Conservation (phyloP, 345 rosid species). For the Camelina hispida region DNA sequence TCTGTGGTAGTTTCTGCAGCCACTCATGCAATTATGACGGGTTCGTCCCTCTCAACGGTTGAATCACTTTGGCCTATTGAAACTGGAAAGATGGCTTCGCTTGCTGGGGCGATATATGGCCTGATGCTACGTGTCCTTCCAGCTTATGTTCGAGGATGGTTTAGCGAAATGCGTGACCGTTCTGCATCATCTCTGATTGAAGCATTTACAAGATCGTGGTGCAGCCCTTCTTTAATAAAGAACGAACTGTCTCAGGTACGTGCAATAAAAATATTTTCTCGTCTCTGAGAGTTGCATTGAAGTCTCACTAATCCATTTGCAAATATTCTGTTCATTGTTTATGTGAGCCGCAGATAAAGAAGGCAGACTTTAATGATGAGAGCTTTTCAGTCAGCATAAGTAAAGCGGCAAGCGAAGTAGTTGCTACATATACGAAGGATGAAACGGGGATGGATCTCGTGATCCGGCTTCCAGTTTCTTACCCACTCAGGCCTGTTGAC, state of each 20-base stretch:
- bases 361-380: conserved; percentile 80
- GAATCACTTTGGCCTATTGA: conserved; percentile 89
- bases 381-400: conserved; percentile 81
- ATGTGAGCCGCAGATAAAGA: conserved; percentile 77
- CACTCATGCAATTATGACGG: conserved; percentile 62
- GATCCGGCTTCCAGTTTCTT: conserved; percentile 87
- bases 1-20: conserved; percentile 78
- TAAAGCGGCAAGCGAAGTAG: conserved; percentile 94
- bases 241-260: conserved; percentile 94
- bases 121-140: conserved; percentile 88
- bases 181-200: conserved; percentile 67
- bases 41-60: conserved; percentile 64
- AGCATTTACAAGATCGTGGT: conserved; percentile 88
- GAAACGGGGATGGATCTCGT: conserved; percentile 95
- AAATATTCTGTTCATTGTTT: conserved; percentile 30
- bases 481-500: conserved; percentile 83
- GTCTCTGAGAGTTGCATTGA: conserved; percentile 22
- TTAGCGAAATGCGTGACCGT: conserved; percentile 83
- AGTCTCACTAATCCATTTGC: conserved; percentile 7
- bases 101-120: conserved; percentile 90
- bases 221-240: conserved; percentile 83
- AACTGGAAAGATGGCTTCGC: conserved; percentile 65
- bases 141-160: conserved; percentile 95
- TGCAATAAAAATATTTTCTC: background rate
- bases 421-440: conserved; percentile 93